Conservation (phyloP, 345 rosid genomes). For the Passiflora organensis region DNA sequence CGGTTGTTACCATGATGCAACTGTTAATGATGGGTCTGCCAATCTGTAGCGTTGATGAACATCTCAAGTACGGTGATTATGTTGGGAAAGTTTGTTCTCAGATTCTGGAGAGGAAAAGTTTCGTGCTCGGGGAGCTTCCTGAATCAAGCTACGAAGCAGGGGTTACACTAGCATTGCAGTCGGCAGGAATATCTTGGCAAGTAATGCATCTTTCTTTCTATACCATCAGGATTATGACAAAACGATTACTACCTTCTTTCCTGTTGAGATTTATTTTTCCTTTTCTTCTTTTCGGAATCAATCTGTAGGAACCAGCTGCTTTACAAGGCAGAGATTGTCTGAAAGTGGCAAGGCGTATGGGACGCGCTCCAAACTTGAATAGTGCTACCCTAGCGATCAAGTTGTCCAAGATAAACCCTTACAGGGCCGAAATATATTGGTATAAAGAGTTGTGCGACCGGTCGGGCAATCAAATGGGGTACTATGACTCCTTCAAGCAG, state of each 20-base stretch:
- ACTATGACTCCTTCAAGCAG: slow-evolving; percentile 69
- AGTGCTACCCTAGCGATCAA: slow-evolving; percentile 45
- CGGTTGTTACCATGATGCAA: slow-evolving; percentile 52
- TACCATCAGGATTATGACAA: background rate
- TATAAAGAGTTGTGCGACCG: slow-evolving; percentile 48
- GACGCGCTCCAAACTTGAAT: slow-evolving; percentile 46
- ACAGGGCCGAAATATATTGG: slow-evolving; percentile 59
- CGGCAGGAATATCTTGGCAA: slow-evolving; percentile 45
- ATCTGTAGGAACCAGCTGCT: slow-evolving; percentile 29
- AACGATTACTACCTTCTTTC: too few relatives aligned
- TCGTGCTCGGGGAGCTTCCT: slow-evolving; percentile 24
- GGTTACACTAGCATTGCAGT: slow-evolving; percentile 54
- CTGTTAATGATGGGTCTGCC: slow-evolving; percentile 29
- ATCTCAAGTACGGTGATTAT: slow-evolving; percentile 52
- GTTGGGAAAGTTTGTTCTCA: slow-evolving; percentile 31
- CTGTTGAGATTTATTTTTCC: background rate
- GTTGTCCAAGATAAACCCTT: slow-evolving; percentile 37
- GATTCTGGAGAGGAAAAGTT: slow-evolving; percentile 39
- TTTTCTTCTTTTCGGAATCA: background rate
- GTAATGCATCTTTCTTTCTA: slow-evolving; percentile 16
- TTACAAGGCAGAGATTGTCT: slow-evolving; percentile 35
- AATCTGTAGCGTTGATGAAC: slow-evolving; percentile 42
- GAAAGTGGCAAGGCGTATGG: slow-evolving; percentile 36
- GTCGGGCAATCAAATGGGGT: slow-evolving; percentile 46
- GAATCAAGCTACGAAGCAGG: slow-evolving; percentile 63